Evolutionary conservation across 345 rosid genomes (phyloP), one percentile per base, ranked within the genome.

Genomic region (Citrus mangshanensis): DNA sequence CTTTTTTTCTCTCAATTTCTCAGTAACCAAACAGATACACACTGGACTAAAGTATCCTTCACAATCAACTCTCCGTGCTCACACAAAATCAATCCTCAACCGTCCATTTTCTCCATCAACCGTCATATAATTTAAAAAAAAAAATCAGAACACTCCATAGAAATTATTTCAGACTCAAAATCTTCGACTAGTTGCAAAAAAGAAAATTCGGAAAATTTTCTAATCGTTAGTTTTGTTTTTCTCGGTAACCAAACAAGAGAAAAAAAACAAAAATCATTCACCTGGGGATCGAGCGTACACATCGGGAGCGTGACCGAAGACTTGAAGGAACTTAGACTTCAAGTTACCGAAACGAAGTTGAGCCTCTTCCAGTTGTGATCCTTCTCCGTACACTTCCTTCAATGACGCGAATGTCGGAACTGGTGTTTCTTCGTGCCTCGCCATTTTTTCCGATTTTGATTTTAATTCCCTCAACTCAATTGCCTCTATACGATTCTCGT

Each of bases 241-340:
- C 74, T 73, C 24, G 54, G 59, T 9, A 81, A 73, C 66, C 72
- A 81, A 78, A 74, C 27, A 49, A 54, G 71, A 19, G 51, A 9
- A 38, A 40, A 40, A 40, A 40, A 2, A 24, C 1, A 3, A 9
- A 0, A 9, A 27, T 46, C 5, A 2, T 21, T 6, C 46, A 93
- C 99, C 99, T 64, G 98, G 98, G 84, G 99, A 91, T 40, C 98
- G 95, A 64, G 99, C 92, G 75, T 83, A 94, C 81, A 87, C 77
- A 1, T 94, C 85, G 19, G 99, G 98, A 60, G 84, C 51, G 64
- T 90, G 87, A 78, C 88, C 93, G 82, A 94, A 97, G 67, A 85
- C 79, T 46, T 89, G 37, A 42, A 82, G 76, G 79, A 94, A 97
- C 84, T 90, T 93, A 7, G 92, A 78, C 68, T 89, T 87, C 78